Evolutionary conservation across 345 rosid genomes (phyloP), one percentile per base, ranked within the genome.

Genomic region (Carallia pectinifolia): DNA sequence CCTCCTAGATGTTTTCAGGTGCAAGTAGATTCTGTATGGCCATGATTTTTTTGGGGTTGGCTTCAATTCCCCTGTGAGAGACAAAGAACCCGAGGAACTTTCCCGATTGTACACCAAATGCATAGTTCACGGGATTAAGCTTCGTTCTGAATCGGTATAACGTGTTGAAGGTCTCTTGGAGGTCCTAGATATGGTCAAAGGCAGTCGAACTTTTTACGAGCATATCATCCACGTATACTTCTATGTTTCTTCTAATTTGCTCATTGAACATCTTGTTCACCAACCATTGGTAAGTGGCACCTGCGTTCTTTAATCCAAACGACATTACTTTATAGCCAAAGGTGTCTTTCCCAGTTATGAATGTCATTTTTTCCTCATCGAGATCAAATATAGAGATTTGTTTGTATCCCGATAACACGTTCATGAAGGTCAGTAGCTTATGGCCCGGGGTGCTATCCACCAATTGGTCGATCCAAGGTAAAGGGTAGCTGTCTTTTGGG

Each of bases 281-380:
- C 2, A 63, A 1, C 2, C 18, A 3, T 39, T 39, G 7, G 18
- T 39, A 44, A 2, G 17, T 23, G 18, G 29, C 2, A 6, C 3
- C 1, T 0, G 3, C 16, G 18, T 31, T 52, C 1, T 47, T 50
- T 0, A 44, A 6, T 0, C 27, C 5, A 0, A 39, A 29, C 0
- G 62, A 33, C 37, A 19, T 54, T 0, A 36, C 29, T 18, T 29
- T 50, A 12, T 61, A 36, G 5, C 1, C 36, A 36, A 33, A 18
- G 0, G 10, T 53, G 6, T 2, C 27, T 1, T n/a, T 19, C 0
- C 10, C 6, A 7, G 27, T 19, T 4, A 17, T 17, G 2, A n/a
- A 53, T 27, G 10, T 2, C 0, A 2, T 5, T 9, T 18, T n/a
- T 4, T 53, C 23, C 2, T 2, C 2, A 18, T 53, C 7, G 0